Conservation (phyloP, 139 green algal genomes). For the Tetradesmus obliquus region DNA sequence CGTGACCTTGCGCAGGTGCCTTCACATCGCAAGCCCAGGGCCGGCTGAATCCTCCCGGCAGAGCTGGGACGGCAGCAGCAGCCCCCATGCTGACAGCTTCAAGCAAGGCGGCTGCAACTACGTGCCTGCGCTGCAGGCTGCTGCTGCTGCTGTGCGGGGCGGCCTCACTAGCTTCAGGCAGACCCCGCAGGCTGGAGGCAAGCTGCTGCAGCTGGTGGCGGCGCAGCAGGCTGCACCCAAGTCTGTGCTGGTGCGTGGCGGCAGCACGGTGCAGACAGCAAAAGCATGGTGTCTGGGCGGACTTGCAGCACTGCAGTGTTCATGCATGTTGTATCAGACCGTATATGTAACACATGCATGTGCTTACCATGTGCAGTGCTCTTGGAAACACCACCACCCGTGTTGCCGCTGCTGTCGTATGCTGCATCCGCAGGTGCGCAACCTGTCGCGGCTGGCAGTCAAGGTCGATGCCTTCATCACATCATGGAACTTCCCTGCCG, state of each 20-base stretch:
- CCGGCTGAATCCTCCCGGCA: neutral
- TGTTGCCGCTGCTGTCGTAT: neutral
- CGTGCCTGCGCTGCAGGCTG: neutral
- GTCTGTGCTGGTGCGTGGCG: neutral
- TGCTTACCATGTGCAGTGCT: neutral
- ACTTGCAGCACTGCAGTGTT: neutral
- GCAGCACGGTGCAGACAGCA: no score
- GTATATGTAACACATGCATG: neutral
- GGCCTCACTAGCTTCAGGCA: neutral
- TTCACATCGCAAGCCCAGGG: neutral
- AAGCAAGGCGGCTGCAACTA: neutral
- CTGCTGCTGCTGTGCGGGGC: slow-evolving; percentile 6
- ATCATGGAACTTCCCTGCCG: neutral
- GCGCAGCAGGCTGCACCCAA: slow-evolving; percentile 12
- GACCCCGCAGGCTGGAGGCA: neutral
- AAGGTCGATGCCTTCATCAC: slow-evolving; percentile 30
- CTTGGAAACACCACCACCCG: neutral
- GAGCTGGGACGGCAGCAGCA: slow-evolving; percentile 1
- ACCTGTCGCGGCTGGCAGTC: slow-evolving; percentile 7
- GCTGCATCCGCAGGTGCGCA: slow-evolving; percentile 19
- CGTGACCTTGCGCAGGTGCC: neutral
- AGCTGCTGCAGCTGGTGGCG: slow-evolving; percentile 20
- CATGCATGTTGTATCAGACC: neutral
- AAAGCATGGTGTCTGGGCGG: no score
- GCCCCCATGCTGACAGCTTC: neutral